A percentile compares a stretch with the other conserved stretches of the same genome.
These are phyloP conservation scores for Corymbia calophylla DNA, from an alignment of 441 rosid species.

Conservation along the genomic window DNA sequence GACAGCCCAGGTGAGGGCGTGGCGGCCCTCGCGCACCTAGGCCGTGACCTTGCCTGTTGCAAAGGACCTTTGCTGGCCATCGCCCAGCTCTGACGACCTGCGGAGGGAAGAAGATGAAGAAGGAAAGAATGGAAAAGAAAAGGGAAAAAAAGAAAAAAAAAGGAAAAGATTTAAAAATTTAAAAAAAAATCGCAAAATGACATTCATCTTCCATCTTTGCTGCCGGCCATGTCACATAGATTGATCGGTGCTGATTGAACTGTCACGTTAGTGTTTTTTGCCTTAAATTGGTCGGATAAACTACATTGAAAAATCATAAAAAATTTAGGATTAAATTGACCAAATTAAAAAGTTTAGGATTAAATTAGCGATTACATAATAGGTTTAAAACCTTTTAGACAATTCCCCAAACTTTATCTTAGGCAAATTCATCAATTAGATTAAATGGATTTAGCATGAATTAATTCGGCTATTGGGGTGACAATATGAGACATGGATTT, in stretches of 20 bases:
- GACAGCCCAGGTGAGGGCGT: not conserved
- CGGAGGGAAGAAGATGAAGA: not conserved
- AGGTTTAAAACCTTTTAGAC: not conserved
- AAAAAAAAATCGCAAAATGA: not conserved
- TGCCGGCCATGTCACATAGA: fast-evolving
- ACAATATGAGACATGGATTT: not conserved
- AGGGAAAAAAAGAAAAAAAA: too few relatives aligned
- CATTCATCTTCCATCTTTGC: not conserved
- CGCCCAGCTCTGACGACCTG: not conserved
- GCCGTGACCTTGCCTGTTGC: not conserved
- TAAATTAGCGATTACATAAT: not conserved
- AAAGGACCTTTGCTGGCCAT: not conserved
- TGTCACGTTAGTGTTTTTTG: not conserved
- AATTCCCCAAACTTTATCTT: not conserved
- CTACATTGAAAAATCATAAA: not conserved
- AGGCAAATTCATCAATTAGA: not conserved
- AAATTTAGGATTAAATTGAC: not conserved
- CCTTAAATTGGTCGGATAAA: not conserved
- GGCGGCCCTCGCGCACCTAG: not conserved
- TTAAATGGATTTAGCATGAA: not conserved
- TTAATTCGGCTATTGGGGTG: not conserved
- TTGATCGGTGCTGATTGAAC: fast-evolving
- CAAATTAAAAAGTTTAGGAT: not conserved
- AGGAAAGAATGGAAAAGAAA: not conserved
- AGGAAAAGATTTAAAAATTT: not conserved